Evolutionary conservation across 352 stramenopile genomes (phyloP), one percentile per base, ranked within the genome.

Genomic region (Globisporangium nunn): DNA sequence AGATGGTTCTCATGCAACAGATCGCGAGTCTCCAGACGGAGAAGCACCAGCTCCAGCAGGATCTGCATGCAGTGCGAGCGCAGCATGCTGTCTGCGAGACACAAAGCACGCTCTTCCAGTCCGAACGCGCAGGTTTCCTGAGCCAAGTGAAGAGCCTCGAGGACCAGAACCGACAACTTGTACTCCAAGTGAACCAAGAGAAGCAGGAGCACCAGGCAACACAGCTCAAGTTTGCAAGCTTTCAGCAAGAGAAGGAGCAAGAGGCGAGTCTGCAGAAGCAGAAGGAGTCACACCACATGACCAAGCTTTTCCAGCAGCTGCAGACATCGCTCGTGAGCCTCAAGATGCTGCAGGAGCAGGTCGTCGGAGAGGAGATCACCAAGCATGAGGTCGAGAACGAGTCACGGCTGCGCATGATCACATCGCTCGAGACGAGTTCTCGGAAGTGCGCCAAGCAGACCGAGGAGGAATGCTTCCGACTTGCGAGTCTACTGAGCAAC

Each of bases 381-480:
- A 65, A 75, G 17, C 58, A 60, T 23, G 68, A 85, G 12, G 59
- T 78, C 18, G 82, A 91, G 62, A 70, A 70, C 15, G 70, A 78
- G 35, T 62, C 80, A 0, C 71, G 80, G 0, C 37, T 90, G 55
- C 76, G 82, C 17, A 75, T 91, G 45, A 77, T 93, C 33, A 66
- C 76, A 5, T 74, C 74, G 33, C 63, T 93, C 2, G 83, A 93
- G 58, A 62, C 59, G 0, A 79, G 68, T n/a, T 81, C 78, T 0
- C 78, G 79, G 15, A 61, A 64, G 46, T 75, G 73, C 37, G 78
- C 75, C n/a, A 60, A 70, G 45, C 68, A 78, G 33, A 71, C 71
- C 6, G 75, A 91, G 55, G 65, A 88, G 31, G 83, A 90, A 35
- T 87, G 83, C 50, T 50, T 71, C 11, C 75, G 78, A 1, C 69